A percentile compares a stretch with the other conserved stretches of the same genome.
Conservation (phyloP, 2,329 filamentous ascomycete genomes). For the Exophiala lecanii-corni region DNA sequence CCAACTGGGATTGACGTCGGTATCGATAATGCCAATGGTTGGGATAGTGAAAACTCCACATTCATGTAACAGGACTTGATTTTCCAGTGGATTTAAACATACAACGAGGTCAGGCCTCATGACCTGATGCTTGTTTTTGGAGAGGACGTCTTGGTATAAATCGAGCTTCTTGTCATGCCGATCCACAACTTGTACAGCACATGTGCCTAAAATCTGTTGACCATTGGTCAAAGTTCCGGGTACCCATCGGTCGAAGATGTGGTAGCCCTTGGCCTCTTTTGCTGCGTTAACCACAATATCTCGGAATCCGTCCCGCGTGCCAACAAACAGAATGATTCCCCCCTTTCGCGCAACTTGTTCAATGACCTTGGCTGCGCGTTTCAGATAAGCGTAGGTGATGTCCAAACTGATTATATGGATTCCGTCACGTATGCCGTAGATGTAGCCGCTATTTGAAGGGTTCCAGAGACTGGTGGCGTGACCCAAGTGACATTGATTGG, state of each 20-base stretch:
- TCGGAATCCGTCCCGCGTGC: slow-evolving; percentile 77
- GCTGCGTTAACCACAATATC: slow-evolving; percentile 77
- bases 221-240: slow-evolving; percentile 90
- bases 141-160: slow-evolving; percentile 57
- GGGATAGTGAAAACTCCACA: slow-evolving; percentile 84
- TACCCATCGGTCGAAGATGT: slow-evolving; percentile 90
- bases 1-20: slow-evolving; percentile 84
- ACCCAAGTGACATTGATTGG: slow-evolving; percentile 81
- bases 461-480: slow-evolving; percentile 92
- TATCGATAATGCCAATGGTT: slow-evolving; percentile 92
- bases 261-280: slow-evolving; percentile 70
- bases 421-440: slow-evolving; percentile 81
- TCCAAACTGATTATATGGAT: slow-evolving; percentile 94
- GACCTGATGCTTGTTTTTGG: slow-evolving; percentile 59
- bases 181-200: slow-evolving; percentile 70
- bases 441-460: slow-evolving; percentile 87
- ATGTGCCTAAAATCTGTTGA: slow-evolving; percentile 74
- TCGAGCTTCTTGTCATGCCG: slow-evolving; percentile 60
- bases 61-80: slow-evolving; percentile 84
- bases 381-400: slow-evolving; percentile 78
- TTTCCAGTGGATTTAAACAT: slow-evolving; percentile 88
- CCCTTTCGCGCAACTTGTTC: slow-evolving; percentile 77
- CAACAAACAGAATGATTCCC: slow-evolving; percentile 85
- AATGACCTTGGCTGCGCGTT: slow-evolving; percentile 89
- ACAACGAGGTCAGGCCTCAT: slow-evolving; percentile 86